Conservation (phyloP, 331 rosid species). For the Acacia pycnantha region DNA sequence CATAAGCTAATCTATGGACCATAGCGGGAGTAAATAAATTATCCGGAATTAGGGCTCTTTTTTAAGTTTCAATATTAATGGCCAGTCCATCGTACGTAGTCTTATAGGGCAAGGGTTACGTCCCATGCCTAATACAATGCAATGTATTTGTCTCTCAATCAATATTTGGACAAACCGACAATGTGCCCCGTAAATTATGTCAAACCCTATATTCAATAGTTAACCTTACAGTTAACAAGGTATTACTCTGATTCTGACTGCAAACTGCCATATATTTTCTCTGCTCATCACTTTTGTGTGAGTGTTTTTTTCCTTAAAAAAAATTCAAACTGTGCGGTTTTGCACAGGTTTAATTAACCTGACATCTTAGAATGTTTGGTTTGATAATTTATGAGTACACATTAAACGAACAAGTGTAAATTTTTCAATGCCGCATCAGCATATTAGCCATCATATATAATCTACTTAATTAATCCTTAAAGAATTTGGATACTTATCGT, state of each 20-base stretch:
- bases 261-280: too few species aligned
- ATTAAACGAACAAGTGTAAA: too few species aligned
- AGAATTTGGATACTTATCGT: too few species aligned
- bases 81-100: neutral
- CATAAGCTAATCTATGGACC: neutral
- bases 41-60: neutral
- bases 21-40: neutral
- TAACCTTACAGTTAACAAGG: too few species aligned
- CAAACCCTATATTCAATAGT: neutral
- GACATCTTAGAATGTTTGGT: too few species aligned
- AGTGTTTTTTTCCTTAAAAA: too few species aligned
- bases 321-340: too few species aligned
- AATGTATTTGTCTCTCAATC: neutral
- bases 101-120: neutral
- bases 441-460: neutral
- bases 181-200: neutral
- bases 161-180: neutral
- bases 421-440: neutral
- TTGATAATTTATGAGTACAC: too few species aligned
- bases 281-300: too few species aligned
- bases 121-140: neutral
- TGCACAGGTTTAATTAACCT: too few species aligned
- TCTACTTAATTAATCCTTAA: neutral
- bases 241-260: too few species aligned
- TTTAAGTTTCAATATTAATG: neutral